Evolutionary conservation across 139 green algal genomes (phyloP), one percentile per base, ranked within the genome.

Genomic region (Haematococcus lacustris): DNA sequence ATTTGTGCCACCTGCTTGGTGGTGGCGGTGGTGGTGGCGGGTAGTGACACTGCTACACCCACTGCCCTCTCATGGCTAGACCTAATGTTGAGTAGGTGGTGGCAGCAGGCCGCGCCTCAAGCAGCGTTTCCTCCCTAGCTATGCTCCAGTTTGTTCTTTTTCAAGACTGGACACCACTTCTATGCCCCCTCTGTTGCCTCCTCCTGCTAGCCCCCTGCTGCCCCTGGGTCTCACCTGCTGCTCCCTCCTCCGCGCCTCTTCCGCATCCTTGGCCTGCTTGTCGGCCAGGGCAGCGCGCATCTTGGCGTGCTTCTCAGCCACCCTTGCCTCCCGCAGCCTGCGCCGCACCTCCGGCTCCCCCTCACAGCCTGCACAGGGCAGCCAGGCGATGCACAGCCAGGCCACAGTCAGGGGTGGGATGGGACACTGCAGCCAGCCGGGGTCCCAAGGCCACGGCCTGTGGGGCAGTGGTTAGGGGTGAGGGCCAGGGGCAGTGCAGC

Each of bases 241-340:
- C 65, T 83, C 81, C 51, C 80, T 77, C 64, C 77, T 68, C 1
- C 69, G 43, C 23, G 74, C 76, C 79, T 89, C 83, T 23, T 78
- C 78, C 37, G 75, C 83, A 26, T 93, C 90, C 37, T 81, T 76
- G 39, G 67, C 50, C 3, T 73, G 41, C 77, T 86, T 81, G 30
- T 80, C 77, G 4, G 63, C 71, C 33, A 86, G 69, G 0, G 81
- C 81, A 25, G 77, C 70, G 43, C 81, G 63, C 83, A 88, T 88
- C 75, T 86, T 85, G 61, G 68, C 79, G 38, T 85, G 74, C 67
- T 82, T 80, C 53, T 85, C 79, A 3, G 81, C 81, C 50, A 79
- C 33, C 40, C 84, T 79, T 47, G 75, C 75, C 9, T 68, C 66
- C 41, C 71, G 68, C 51, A 78, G 73, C 61, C 71, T 69, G 9